phyloP scores from a whole-genome alignment of 345 rosid genomes.

The Populus deltoides region DNA sequence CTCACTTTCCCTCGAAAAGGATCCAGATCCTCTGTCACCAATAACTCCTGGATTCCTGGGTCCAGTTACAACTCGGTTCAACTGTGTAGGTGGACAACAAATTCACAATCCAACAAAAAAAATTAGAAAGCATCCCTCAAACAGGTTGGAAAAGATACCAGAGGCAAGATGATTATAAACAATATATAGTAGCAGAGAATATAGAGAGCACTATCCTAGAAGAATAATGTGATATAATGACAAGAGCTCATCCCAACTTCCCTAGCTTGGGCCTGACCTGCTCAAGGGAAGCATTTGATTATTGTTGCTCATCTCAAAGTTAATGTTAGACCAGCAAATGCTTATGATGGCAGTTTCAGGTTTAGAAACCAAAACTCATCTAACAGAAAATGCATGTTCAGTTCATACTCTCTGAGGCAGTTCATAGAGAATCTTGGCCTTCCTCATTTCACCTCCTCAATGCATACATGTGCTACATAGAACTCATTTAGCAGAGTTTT shows the following conservation, averaged over 20 bases:
- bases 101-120: not conserved
- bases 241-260: not conserved
- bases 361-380: not conserved
- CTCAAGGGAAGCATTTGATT: not conserved
- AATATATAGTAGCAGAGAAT: too few relatives aligned
- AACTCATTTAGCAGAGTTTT: not conserved
- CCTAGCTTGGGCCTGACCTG: not conserved
- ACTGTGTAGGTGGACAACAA: constrained; percentile 35
- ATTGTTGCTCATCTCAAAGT: not conserved
- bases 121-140: not conserved
- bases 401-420: not conserved
- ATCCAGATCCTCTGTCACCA: constrained; percentile 91
- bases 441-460: not conserved
- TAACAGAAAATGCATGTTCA: not conserved
- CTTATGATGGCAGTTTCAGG: not conserved
- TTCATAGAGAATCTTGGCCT: not conserved
- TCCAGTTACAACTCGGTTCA: constrained; percentile 85
- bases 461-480: not conserved
- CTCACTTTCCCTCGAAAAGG: constrained; percentile 99
- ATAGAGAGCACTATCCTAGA: not conserved
- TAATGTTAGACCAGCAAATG: not conserved
- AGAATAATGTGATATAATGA: not conserved
- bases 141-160: too few relatives aligned
- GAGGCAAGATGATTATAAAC: too few relatives aligned
- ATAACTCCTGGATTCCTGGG: constrained; percentile 90